phyloP scores from a whole-genome alignment of 441 rosid species.

The Eutrema salsugineum region DNA sequence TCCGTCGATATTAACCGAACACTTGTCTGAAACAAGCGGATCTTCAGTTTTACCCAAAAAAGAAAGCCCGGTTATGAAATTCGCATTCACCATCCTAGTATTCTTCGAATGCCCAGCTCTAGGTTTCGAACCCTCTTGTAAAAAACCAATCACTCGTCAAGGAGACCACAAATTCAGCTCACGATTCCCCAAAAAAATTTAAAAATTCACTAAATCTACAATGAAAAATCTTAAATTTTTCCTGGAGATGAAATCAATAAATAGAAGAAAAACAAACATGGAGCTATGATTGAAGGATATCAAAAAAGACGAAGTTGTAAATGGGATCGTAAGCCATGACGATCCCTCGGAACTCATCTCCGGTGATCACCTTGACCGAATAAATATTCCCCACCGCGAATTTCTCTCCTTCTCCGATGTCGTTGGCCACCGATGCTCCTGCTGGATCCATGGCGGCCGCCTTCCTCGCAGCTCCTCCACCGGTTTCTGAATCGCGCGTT shows the following conservation, averaged over 20 bases:
- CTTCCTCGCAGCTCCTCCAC: background rate
- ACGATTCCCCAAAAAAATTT: background rate
- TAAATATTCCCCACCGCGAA: slow-evolving; percentile 79
- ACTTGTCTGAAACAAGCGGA: slow-evolving; percentile 59
- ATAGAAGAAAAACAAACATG: background rate
- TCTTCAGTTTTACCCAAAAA: slow-evolving; percentile 73
- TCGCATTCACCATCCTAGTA: slow-evolving; percentile 72
- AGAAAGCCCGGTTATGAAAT: slow-evolving; percentile 61
- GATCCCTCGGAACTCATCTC: slow-evolving; percentile 87
- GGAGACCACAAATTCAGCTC: slow-evolving; percentile 22
- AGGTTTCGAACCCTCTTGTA: slow-evolving; percentile 75
- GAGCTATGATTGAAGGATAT: slow-evolving; percentile 47
- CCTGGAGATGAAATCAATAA: background rate
- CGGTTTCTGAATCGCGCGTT: slow-evolving; percentile 14
- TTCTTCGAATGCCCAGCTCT: slow-evolving; percentile 63
- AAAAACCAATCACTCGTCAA: slow-evolving; percentile 33
- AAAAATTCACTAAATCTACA: background rate
- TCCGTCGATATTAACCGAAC: slow-evolving; percentile 53
- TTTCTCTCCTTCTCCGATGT: slow-evolving; percentile 48
- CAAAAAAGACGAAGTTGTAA: slow-evolving; percentile 89
- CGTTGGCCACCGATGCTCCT: slow-evolving; percentile 35
- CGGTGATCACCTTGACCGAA: slow-evolving; percentile 69
- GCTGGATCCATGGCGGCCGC: slow-evolving; percentile 39
- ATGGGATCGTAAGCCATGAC: slow-evolving; percentile 81
- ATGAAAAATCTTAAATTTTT: background rate